phyloP scores from a whole-genome alignment of 1,139 yeast species.

The Diutina scorzettiae region DNA sequence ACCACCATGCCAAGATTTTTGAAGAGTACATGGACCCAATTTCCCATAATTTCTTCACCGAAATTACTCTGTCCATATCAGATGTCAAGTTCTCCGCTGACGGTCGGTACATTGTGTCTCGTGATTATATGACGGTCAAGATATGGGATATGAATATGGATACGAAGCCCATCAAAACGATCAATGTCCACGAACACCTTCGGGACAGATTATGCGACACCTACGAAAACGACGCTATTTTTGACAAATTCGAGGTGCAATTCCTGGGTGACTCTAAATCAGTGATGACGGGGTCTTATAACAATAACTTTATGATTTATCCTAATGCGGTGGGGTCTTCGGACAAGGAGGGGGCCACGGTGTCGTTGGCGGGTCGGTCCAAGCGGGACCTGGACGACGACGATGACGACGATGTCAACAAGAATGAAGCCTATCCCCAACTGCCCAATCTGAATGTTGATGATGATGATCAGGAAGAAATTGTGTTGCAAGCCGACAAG shows the following conservation, averaged over 20 bases:
- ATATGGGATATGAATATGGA: slow-evolving; percentile 99
- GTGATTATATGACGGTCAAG: slow-evolving; percentile 96
- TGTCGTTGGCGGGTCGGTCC: not conserved
- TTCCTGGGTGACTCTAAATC: slow-evolving; percentile 89
- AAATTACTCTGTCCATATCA: slow-evolving; percentile 87
- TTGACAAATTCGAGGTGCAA: slow-evolving; percentile 95
- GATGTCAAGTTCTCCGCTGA: slow-evolving; percentile 89
- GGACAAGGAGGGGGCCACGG: slow-evolving; percentile 9
- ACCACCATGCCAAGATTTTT: slow-evolving; percentile 75
- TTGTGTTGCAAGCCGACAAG: slow-evolving; percentile 93
- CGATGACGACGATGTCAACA: slow-evolving; percentile 20
- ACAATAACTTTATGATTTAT: slow-evolving; percentile 93
- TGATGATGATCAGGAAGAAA: slow-evolving; percentile 51
- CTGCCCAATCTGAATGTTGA: slow-evolving; percentile 30
- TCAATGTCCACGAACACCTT: slow-evolving; percentile 90
- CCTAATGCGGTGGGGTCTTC: slow-evolving; percentile 51
- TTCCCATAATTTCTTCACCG: slow-evolving; percentile 92
- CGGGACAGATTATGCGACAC: slow-evolving; percentile 93
- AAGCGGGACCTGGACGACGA: slow-evolving; percentile 20
- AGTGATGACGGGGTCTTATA: slow-evolving; percentile 95
- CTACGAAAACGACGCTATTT: slow-evolving; percentile 95
- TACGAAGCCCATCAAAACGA: slow-evolving; percentile 84
- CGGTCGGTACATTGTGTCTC: slow-evolving; percentile 87
- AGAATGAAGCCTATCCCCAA: slow-evolving; percentile 17
- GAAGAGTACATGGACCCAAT: slow-evolving; percentile 92